These are phyloP conservation scores for Coemansia sp. DNA, from an alignment of 192 early-diverging fungal species.

Conservation along the genomic window DNA sequence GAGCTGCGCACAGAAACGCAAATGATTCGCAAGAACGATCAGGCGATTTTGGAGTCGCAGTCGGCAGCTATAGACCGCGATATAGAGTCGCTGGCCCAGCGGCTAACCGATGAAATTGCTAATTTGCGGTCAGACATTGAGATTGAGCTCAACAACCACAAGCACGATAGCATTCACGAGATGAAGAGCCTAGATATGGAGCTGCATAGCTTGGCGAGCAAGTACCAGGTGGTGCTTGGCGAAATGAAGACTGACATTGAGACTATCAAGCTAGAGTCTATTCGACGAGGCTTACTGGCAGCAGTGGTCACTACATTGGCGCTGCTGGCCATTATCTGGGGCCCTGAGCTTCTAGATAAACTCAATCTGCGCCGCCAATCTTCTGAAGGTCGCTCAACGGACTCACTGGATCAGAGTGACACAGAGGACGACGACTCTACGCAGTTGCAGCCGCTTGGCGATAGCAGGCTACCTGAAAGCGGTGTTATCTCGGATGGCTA, in stretches of 20 bases:
- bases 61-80: constrained; percentile 71
- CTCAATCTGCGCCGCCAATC: constrained; percentile 8
- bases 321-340: constrained; percentile 35
- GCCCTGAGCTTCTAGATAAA: constrained; percentile 16
- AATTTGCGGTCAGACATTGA: constrained; percentile 80
- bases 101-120: constrained; percentile 72
- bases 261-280: constrained; percentile 82
- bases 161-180: constrained; percentile 74
- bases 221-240: constrained; percentile 75
- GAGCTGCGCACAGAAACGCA: constrained; percentile 78
- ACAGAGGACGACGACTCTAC: neutral
- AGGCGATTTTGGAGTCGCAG: constrained; percentile 68
- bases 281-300: constrained; percentile 63
- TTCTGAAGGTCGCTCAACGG: neutral
- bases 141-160: constrained; percentile 88
- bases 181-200: constrained; percentile 74
- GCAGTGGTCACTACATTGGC: constrained; percentile 40
- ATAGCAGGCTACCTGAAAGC: neutral
- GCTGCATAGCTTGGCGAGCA: constrained; percentile 83
- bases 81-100: constrained; percentile 71
- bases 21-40: constrained; percentile 74
- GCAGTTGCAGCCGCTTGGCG: too few relatives aligned
- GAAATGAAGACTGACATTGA: constrained; percentile 87
- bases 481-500: neutral
- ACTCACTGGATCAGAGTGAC: neutral